Evolutionary conservation across 768 basidiomycete species (phyloP).

Genomic region (Termitomyces sp.): DNA sequence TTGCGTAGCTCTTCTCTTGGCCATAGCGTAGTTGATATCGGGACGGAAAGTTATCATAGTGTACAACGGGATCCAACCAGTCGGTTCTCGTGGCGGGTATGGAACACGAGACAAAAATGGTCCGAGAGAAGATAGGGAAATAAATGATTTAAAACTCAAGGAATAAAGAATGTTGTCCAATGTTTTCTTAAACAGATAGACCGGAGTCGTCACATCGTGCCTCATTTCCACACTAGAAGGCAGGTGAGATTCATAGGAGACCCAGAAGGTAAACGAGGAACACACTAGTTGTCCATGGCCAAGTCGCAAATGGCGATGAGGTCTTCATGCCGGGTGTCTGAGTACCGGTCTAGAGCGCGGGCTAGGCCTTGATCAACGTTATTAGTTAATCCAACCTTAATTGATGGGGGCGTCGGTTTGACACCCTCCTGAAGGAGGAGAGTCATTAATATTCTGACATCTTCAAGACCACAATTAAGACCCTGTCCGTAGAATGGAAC

Average conservation of each 20-base stretch:
- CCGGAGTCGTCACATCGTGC: slow-evolving; percentile 78
- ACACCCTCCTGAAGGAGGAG: slow-evolving; percentile 72
- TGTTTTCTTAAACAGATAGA: slow-evolving; percentile 74
- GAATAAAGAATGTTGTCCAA: slow-evolving; percentile 72
- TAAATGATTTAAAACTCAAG: slow-evolving; percentile 45
- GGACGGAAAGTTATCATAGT: slow-evolving; percentile 98
- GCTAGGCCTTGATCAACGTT: slow-evolving; percentile 52
- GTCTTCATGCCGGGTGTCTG: slow-evolving; percentile 79
- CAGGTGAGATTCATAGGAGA: slow-evolving; percentile 12
- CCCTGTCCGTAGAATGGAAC: slow-evolving; percentile 99
- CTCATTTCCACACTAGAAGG: slow-evolving; percentile 84
- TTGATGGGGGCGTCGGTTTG: slow-evolving; percentile 34
- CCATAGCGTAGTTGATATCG: slow-evolving; percentile 87
- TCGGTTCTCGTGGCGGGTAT: slow-evolving; percentile 54
- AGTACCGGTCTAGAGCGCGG: slow-evolving; percentile 71
- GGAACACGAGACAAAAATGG: slow-evolving; percentile 44
- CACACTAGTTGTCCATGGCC: slow-evolving; percentile 97
- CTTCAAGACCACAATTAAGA: slow-evolving; percentile 95
- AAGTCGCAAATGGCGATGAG: slow-evolving; percentile 87
- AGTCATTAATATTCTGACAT: slow-evolving; percentile 83
- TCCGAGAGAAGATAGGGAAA: slow-evolving; percentile 41
- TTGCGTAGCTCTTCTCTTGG: slow-evolving; percentile 58
- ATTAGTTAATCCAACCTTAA: slow-evolving; percentile 23
- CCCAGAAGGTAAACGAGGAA: slow-evolving; percentile 14
- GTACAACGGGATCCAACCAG: slow-evolving; percentile 90